phyloP scores from a whole-genome alignment of 140 eudicot species.

The Ambrosia hybrid region DNA sequence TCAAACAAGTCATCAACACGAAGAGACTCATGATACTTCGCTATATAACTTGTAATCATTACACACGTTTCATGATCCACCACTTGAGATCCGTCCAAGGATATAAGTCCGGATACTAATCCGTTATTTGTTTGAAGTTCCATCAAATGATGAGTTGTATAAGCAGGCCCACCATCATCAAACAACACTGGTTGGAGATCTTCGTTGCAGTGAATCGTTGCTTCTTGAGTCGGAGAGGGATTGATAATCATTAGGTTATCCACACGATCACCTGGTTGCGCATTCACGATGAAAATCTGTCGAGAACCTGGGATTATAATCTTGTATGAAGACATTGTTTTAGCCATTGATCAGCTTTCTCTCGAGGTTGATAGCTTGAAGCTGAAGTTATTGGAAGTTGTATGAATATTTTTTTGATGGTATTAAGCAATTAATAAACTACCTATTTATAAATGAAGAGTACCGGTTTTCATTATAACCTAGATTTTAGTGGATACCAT shows the following conservation, averaged over 20 bases:
- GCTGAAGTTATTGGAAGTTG: no score
- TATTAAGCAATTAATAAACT: no score
- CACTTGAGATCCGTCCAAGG: slow-evolving; percentile 14
- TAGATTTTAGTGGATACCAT: no score
- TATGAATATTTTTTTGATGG: no score
- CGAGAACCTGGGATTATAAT: slow-evolving; percentile 6
- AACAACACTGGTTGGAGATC: background rate
- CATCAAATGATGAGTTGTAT: background rate
- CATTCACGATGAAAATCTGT: slow-evolving; percentile 1
- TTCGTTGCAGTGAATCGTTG: background rate
- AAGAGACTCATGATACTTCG: background rate
- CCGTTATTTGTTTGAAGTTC: background rate
- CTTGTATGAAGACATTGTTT: slow-evolving; percentile 3
- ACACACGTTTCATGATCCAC: no score
- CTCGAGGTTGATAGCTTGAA: background rate
- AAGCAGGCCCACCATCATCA: background rate
- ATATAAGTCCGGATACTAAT: background rate
- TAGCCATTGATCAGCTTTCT: no score
- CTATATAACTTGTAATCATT: background rate
- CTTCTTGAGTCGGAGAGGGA: background rate
- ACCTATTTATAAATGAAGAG: background rate
- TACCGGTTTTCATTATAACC: no score
- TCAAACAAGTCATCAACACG: background rate
- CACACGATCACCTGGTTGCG: slow-evolving; percentile 11
- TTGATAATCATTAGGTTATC: background rate